A percentile compares a stretch with the other conserved stretches of the same genome.
These are phyloP conservation scores for Prunus yedoensis DNA, from an alignment of 331 rosid species.

Conservation along the genomic window DNA sequence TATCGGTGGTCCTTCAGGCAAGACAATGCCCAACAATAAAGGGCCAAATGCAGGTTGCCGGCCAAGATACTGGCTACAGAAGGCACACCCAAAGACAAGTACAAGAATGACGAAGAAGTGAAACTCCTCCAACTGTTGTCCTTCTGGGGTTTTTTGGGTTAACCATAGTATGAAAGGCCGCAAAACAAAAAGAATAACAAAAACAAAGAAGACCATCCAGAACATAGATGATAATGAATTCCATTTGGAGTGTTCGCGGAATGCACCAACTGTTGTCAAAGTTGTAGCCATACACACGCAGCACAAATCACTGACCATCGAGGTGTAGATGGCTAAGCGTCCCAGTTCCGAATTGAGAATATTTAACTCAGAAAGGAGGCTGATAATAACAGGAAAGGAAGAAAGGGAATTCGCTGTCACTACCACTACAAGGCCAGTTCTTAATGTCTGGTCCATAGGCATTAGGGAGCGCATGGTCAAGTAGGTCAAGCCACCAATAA, in stretches of 20 bases:
- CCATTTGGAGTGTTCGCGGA: background rate
- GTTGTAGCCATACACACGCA: background rate
- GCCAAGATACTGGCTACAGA: slow-evolving; percentile 2
- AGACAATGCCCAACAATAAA: slow-evolving; percentile 1
- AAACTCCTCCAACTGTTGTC: background rate
- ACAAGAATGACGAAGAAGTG: slow-evolving; percentile 7
- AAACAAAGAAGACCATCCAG: background rate
- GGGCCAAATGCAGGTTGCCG: slow-evolving; percentile 11
- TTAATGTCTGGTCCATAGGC: background rate
- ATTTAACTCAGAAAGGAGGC: slow-evolving; percentile 6
- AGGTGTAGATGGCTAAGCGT: background rate
- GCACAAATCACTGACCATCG: background rate
- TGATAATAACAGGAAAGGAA: slow-evolving; percentile 7
- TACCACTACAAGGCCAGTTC: background rate
- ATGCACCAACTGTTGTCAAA: background rate
- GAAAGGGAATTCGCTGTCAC: slow-evolving; percentile 2
- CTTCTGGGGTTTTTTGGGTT: background rate
- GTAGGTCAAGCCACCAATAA: background rate
- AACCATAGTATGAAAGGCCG: slow-evolving; percentile 21
- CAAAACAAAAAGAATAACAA: background rate
- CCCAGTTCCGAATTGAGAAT: background rate
- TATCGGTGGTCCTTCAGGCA: slow-evolving; percentile 21
- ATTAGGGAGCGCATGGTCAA: background rate
- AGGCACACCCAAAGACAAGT: background rate
- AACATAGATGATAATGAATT: background rate